phyloP scores from a whole-genome alignment of 495 filamentous ascomycete species.

The Podospora bellae-mahoneyi region DNA sequence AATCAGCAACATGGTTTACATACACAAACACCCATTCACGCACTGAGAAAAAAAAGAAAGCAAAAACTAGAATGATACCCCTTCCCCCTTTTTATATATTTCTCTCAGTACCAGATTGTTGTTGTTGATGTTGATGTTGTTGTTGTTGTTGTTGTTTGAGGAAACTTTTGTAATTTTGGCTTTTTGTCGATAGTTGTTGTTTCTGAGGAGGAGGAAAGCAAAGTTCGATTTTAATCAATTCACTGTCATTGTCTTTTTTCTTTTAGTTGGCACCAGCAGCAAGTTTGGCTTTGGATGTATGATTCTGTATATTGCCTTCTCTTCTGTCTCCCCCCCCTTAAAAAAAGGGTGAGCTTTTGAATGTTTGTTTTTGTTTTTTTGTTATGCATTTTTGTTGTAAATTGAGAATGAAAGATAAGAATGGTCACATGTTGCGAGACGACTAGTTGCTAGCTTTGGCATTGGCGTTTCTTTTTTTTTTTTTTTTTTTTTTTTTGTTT shows the following conservation, averaged over 20 bases:
- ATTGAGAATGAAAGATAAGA: background rate
- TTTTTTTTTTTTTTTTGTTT: background rate
- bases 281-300: background rate
- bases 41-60: constrained; percentile 3
- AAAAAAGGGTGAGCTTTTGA: background rate
- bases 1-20: background rate
- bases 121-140: too few species aligned
- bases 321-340: constrained; percentile 4
- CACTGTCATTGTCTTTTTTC: background rate
- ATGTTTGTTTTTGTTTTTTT: background rate
- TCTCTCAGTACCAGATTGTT: too few species aligned
- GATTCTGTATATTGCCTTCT: constrained; percentile 1
- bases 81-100: constrained; percentile 3
- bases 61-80: constrained; percentile 33
- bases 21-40: constrained; percentile 1
- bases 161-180: background rate
- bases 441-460: background rate
- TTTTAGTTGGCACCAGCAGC: background rate
- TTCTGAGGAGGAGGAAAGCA: background rate
- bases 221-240: constrained; percentile 2
- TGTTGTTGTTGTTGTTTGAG: background rate
- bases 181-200: constrained; percentile 6
- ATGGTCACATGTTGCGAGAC: background rate
- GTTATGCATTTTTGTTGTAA: background rate
- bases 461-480: background rate